Evolutionary conservation across 352 stramenopile species (phyloP).

Genomic region (Blastocystis sp.): DNA sequence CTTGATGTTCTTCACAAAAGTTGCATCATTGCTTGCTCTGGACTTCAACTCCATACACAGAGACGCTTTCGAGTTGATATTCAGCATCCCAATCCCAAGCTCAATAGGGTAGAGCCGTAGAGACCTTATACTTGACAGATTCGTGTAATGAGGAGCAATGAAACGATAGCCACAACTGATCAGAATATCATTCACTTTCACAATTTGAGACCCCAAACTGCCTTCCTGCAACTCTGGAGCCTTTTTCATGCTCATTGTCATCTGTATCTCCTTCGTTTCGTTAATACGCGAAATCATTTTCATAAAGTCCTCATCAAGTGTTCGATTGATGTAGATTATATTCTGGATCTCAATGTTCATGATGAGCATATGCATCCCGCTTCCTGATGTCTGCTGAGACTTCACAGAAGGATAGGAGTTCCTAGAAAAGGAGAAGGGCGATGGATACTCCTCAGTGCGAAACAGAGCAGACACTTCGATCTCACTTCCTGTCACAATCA

Average conservation of each 20-base stretch:
- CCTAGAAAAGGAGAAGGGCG: background rate
- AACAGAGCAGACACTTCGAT: background rate
- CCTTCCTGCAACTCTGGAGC: background rate
- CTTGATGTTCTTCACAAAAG: background rate
- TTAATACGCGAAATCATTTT: background rate
- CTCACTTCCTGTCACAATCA: background rate
- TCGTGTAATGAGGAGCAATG: background rate
- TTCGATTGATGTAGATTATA: background rate
- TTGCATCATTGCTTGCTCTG: background rate
- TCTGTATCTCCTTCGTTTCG: background rate
- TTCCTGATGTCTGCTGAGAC: background rate
- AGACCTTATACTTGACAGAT: background rate
- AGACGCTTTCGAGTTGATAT: background rate
- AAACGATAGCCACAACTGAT: background rate
- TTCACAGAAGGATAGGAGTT: background rate
- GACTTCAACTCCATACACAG: background rate
- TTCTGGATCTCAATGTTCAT: background rate
- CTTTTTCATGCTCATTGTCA: background rate
- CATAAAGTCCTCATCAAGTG: slow-evolving; percentile 52
- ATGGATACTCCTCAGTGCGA: background rate
- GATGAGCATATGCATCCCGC: background rate
- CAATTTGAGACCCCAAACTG: slow-evolving; percentile 17
- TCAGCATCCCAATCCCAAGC: background rate
- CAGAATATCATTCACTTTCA: background rate
- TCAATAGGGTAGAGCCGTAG: background rate